A percentile compares a stretch with the other conserved stretches of the same genome.
Conservation (phyloP, 163 green algal genomes). For the Chloroidium sp. region DNA sequence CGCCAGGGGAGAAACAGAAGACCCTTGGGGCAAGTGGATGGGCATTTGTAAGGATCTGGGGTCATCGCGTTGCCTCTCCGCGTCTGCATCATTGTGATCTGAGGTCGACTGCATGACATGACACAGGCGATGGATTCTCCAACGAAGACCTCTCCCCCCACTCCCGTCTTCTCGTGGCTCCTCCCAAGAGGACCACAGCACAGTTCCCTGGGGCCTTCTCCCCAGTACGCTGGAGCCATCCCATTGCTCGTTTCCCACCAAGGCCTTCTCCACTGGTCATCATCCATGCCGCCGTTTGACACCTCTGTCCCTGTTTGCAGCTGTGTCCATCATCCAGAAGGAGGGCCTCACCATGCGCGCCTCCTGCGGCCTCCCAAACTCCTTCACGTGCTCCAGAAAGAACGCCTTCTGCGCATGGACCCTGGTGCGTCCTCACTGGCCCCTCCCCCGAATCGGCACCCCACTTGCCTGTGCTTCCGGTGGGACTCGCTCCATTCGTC, state of each 20-base stretch:
- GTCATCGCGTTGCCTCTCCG: too few species aligned
- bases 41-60: too few species aligned
- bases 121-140: too few species aligned
- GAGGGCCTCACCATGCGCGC: background rate
- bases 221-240: too few species aligned
- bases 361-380: background rate
- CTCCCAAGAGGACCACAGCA: too few species aligned
- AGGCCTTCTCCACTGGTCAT: background rate
- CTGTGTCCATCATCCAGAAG: background rate
- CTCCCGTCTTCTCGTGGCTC: too few species aligned
- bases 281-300: background rate
- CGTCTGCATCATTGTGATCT: too few species aligned
- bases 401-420: background rate
- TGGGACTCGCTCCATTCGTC: background rate
- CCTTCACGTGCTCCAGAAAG: background rate
- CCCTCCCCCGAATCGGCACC: background rate
- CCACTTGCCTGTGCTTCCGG: background rate
- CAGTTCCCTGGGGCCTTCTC: too few species aligned
- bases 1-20: too few species aligned
- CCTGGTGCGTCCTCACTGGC: background rate
- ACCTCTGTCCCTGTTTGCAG: background rate
- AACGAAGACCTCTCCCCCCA: too few species aligned
- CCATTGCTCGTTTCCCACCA: background rate
- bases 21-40: too few species aligned
- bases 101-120: too few species aligned